Conservation (phyloP, 2,329 filamentous ascomycete genomes). For the Leptographium lundbergii region DNA sequence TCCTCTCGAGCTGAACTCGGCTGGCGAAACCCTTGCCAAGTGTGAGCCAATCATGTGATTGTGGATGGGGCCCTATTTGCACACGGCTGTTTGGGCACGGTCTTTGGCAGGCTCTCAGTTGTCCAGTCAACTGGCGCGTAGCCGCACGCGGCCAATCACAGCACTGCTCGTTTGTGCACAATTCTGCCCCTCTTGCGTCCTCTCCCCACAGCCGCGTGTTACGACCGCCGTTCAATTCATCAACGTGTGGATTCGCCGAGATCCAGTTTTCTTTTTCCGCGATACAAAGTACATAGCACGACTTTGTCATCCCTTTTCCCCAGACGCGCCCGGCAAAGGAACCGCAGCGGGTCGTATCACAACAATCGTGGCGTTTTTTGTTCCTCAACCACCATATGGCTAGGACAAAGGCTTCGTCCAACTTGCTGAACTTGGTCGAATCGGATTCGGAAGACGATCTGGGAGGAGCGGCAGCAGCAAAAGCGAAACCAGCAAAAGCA, state of each 20-base stretch:
- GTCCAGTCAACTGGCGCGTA: background rate
- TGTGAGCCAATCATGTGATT: conserved; percentile 1
- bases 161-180: background rate
- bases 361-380: background rate
- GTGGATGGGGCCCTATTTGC: background rate
- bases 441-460: conserved; percentile 35
- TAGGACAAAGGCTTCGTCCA: conserved; percentile 15
- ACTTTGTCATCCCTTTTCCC: background rate
- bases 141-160: background rate
- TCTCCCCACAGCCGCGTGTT: background rate
- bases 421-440: conserved; percentile 25
- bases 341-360: background rate
- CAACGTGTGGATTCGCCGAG: background rate
- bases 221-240: background rate
- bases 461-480: conserved; percentile 14
- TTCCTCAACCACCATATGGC: conserved; percentile 15
- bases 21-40: background rate
- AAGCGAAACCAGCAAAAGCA: conserved; percentile 3
- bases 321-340: background rate
- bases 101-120: background rate
- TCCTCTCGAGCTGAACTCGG: background rate
- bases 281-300: background rate
- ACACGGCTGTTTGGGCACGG: background rate
- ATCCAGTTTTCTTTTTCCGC: background rate
- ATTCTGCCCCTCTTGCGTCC: background rate